Evolutionary conservation across 2,329 filamentous ascomycete species (phyloP), one percentile per base, ranked within the genome.

Genomic region (Calonectria henricotiae): DNA sequence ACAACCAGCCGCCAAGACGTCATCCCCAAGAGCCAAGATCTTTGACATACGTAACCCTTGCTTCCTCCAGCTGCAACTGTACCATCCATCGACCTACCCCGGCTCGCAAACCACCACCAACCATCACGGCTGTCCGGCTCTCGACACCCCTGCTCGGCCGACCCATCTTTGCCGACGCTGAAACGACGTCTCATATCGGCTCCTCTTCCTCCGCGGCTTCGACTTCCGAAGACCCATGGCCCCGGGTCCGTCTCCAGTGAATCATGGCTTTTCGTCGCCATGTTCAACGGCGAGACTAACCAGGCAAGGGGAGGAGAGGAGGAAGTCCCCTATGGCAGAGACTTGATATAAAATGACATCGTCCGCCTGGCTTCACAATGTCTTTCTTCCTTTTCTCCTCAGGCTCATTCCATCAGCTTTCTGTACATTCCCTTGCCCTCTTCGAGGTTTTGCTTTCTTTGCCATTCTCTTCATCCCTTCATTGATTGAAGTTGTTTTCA

Each of bases 401-500:
- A 77, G 74, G 74, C 76, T 79, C 76, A 78, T 71, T 62, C 55
- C 73, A 79, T 65, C 72, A 67, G 69, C 73, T 61, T 74, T 77
- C 73, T 75, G 60, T 77, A 72, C 63, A 76, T 74, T 79, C 74
- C 67, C 74, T 77, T 73, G 49, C 71, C 66, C 55, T 72, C 47
- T 64, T 68, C 51, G 71, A 71, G 60, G 69, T 71, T 72, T 76
- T 76, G 65, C 62, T 69, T 75, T 71, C 73, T 67, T 77, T 79
- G 55, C 62, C 73, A 73, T 74, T 71, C 69, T 69, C 71, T 72
- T 74, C 46, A 61, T 72, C 69, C 65, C 78, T 79, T 79, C 78
- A 79, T 79, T 79, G 78, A 79, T 51, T 79, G 78, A 79, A 79
- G 78, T 75, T 67, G 70, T 68, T 75, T 72, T 23, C 64, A 61